These are phyloP conservation scores for Neofusicoccum kwambonambiense DNA, from an alignment of 2,329 filamentous ascomycete genomes.

Conservation along the genomic window DNA sequence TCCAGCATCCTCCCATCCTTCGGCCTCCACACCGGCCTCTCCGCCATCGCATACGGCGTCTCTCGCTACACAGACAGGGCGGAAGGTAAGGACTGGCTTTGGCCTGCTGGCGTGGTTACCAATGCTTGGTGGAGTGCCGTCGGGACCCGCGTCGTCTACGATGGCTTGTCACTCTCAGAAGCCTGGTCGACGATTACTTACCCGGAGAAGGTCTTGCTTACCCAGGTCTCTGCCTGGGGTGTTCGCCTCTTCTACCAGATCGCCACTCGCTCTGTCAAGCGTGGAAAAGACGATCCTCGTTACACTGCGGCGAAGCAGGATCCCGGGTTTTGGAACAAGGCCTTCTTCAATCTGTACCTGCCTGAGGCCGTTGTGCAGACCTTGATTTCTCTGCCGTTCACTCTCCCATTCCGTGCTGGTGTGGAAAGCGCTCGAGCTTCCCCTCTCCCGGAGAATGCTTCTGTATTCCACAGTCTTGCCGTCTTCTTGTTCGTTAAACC, in stretches of 20 bases:
- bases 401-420: slow-evolving; percentile 52
- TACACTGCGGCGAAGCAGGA: slow-evolving; percentile 55
- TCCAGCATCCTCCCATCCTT: slow-evolving; percentile 56
- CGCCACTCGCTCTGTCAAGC: slow-evolving; percentile 47
- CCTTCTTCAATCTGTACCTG: slow-evolving; percentile 54
- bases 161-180: slow-evolving; percentile 46
- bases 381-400: slow-evolving; percentile 58
- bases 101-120: slow-evolving; percentile 54
- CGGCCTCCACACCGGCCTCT: slow-evolving; percentile 53
- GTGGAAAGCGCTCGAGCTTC: slow-evolving; percentile 6
- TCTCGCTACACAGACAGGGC: slow-evolving; percentile 54
- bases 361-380: slow-evolving; percentile 59
- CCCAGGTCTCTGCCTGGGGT: slow-evolving; percentile 59
- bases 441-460: slow-evolving; percentile 29
- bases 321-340: slow-evolving; percentile 57
- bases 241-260: slow-evolving; percentile 57
- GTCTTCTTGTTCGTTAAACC: slow-evolving; percentile 47
- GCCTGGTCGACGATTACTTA: slow-evolving; percentile 52
- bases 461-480: slow-evolving; percentile 42
- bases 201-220: slow-evolving; percentile 56
- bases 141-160: slow-evolving; percentile 51
- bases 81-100: slow-evolving; percentile 61
- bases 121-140: slow-evolving; percentile 63
- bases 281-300: slow-evolving; percentile 56
- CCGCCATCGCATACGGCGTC: slow-evolving; percentile 52